Evolutionary conservation across 305 asterid genomes (phyloP).

Genomic region (Fraxinus baroniana): DNA sequence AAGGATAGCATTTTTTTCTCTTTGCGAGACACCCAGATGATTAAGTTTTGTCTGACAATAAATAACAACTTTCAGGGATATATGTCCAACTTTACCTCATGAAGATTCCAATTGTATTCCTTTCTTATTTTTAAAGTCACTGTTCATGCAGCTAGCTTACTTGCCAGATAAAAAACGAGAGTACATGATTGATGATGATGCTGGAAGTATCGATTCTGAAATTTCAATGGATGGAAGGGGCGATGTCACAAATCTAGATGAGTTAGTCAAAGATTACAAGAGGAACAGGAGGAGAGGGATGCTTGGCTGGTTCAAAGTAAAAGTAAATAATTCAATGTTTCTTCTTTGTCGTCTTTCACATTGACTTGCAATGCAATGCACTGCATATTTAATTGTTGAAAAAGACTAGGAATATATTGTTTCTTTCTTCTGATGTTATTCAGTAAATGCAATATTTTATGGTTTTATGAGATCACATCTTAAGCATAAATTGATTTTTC

Average conservation of each 20-base stretch:
- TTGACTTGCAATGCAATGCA: background rate
- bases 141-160: slow-evolving; percentile 69
- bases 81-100: slow-evolving; percentile 14
- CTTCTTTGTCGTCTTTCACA: slow-evolving; percentile 14
- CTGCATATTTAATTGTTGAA: background rate
- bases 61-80: slow-evolving; percentile 14
- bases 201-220: slow-evolving; percentile 66
- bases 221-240: slow-evolving; percentile 51
- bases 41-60: slow-evolving; percentile 17
- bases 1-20: slow-evolving; percentile 4
- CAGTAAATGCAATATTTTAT: background rate
- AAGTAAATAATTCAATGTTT: slow-evolving; percentile 40
- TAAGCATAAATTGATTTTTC: background rate
- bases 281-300: slow-evolving; percentile 66
- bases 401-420: background rate
- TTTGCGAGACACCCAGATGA: slow-evolving; percentile 17
- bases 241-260: slow-evolving; percentile 58
- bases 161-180: slow-evolving; percentile 85
- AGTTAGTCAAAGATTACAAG: slow-evolving; percentile 59
- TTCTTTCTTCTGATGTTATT: background rate
- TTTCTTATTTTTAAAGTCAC: slow-evolving; percentile 26
- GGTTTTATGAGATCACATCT: background rate
- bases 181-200: slow-evolving; percentile 52
- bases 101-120: slow-evolving; percentile 18
- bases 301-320: slow-evolving; percentile 85